Evolutionary conservation across 1,284 basidiomycete genomes (phyloP).

Genomic region (Earliella scabrosa): DNA sequence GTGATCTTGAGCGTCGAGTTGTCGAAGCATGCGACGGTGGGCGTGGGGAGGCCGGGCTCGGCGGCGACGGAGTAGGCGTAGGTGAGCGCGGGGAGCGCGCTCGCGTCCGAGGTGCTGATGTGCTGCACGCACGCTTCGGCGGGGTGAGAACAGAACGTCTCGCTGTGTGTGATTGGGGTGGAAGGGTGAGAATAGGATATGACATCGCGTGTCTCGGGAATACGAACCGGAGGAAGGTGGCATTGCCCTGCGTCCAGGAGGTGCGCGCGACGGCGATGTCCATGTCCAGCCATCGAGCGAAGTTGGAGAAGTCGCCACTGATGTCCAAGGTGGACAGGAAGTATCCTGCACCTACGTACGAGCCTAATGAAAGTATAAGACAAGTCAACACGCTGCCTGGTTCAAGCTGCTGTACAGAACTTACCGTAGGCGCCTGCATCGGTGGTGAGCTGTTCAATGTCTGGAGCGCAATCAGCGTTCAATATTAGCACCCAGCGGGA

Average conservation of each 20-base stretch:
- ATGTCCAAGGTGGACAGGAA: constrained; percentile 55
- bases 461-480: constrained; percentile 37
- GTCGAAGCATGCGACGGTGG: constrained; percentile 65
- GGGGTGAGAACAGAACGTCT: constrained; percentile 73
- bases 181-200: neutral
- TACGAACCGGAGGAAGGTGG: constrained; percentile 50
- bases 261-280: constrained; percentile 62
- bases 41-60: constrained; percentile 53
- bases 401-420: no score
- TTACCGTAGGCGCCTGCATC: constrained; percentile 67
- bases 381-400: neutral
- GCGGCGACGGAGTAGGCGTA: constrained; percentile 56
- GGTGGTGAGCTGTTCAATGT: constrained; percentile 55
- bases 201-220: neutral
- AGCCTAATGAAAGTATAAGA: constrained; percentile 48
- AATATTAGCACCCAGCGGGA: neutral
- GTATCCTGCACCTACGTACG: constrained; percentile 70
- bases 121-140: constrained; percentile 63
- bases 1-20: constrained; percentile 57
- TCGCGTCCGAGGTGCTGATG: constrained; percentile 40
- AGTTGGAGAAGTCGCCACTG: constrained; percentile 48
- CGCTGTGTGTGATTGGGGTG: constrained; percentile 41
- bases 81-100: constrained; percentile 43
- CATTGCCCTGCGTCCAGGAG: constrained; percentile 57
- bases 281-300: constrained; percentile 70